phyloP scores from a whole-genome alignment of 2,329 filamentous ascomycete species.

The Colletotrichum graminicola region DNA sequence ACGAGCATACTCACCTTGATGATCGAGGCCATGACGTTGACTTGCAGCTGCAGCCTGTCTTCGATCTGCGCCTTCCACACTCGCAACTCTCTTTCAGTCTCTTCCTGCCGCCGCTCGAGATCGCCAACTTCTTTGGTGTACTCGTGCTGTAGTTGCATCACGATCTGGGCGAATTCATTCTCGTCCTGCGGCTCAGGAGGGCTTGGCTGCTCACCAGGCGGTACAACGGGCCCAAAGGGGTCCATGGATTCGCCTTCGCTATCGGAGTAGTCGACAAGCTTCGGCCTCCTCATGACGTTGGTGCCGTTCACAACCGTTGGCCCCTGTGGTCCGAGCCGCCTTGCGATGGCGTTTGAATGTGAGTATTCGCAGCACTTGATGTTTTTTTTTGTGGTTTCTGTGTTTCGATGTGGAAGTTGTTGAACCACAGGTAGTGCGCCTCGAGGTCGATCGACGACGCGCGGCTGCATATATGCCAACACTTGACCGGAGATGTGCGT shows the following conservation, averaged over 20 bases:
- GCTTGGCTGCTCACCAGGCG: background rate
- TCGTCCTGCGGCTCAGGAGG: constrained; percentile 3
- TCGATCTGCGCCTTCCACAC: constrained; percentile 18
- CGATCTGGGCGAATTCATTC: constrained; percentile 26
- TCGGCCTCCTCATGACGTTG: background rate
- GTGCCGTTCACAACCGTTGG: background rate
- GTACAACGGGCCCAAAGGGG: background rate
- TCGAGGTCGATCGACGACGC: background rate
- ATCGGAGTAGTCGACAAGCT: background rate
- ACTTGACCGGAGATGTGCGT: background rate
- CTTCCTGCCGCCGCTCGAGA: background rate
- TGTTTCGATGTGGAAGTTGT: background rate
- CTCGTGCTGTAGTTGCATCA: constrained; percentile 20
- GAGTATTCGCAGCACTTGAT: background rate
- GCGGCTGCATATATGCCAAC: background rate
- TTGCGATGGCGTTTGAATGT: background rate
- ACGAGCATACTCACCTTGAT: constrained; percentile 8
- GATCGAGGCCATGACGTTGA: constrained; percentile 19
- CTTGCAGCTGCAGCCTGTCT: constrained; percentile 23
- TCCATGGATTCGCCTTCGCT: background rate
- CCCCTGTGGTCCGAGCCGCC: background rate
- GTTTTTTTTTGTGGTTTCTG: background rate
- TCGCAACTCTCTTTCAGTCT: background rate
- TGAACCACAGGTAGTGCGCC: background rate
- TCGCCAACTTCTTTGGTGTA: constrained; percentile 20